Conservation (phyloP, 768 basidiomycete genomes). For the Kwoniella shandongensis region DNA sequence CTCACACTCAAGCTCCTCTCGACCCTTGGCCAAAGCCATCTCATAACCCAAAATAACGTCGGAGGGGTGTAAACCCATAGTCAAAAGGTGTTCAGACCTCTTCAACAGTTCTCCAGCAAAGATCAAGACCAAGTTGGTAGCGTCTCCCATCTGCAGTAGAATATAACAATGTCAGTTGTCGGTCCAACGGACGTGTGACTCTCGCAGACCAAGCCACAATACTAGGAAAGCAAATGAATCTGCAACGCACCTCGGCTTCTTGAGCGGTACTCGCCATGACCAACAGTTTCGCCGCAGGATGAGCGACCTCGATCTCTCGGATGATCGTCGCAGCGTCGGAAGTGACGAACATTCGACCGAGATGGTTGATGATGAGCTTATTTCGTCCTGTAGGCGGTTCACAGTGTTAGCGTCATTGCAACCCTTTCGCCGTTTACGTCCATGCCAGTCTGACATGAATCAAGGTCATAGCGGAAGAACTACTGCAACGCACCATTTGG, state of each 20-base stretch:
- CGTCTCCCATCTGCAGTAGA: conserved; percentile 80
- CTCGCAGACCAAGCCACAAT: background rate
- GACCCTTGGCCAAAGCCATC: conserved; percentile 76
- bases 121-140: conserved; percentile 93
- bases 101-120: conserved; percentile 93
- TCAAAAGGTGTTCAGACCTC: conserved; percentile 82
- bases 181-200: too few relatives aligned
- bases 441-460: too few relatives aligned
- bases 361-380: conserved; percentile 96
- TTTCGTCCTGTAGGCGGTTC: conserved; percentile 68
- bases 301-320: conserved; percentile 94
- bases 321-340: conserved; percentile 99
- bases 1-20: conserved; percentile 87
- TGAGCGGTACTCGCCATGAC: conserved; percentile 98
- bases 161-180: conserved; percentile 15
- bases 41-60: conserved; percentile 96
- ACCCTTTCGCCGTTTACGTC: too few relatives aligned
- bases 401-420: background rate
- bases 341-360: conserved; percentile 92
- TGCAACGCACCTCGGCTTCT: conserved; percentile 73
- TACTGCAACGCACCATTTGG: conserved; percentile 84
- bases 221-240: background rate
- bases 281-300: conserved; percentile 97
- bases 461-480: too few relatives aligned
- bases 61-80: conserved; percentile 96